Percentiles rank a stretch among this genome's conserved stretches.
Conservation (phyloP, 805 yeast genomes). For the Candida arabinofermentans region DNA sequence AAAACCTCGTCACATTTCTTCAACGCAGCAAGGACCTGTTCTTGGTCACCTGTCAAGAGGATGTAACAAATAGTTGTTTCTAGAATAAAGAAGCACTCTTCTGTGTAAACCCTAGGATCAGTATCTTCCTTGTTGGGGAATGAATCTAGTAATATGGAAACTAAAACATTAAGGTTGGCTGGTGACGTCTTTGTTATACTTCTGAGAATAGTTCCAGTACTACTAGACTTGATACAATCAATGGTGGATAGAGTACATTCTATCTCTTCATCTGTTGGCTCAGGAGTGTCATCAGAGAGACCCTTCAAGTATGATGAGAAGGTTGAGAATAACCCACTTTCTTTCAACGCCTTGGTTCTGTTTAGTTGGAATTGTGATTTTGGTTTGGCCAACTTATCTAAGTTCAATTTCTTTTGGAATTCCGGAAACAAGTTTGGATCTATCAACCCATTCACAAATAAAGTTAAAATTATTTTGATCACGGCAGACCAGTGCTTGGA, state of each 20-base stretch:
- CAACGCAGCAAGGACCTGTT: constrained; percentile 19
- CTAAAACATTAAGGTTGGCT: constrained; percentile 33
- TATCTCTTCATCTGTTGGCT: constrained; percentile 91
- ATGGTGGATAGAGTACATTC: constrained; percentile 78
- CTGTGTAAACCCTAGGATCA: constrained; percentile 23
- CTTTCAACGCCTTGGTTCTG: constrained; percentile 62
- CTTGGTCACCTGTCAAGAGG: constrained; percentile 25
- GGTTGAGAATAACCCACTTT: constrained; percentile 78
- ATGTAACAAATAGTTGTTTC: constrained; percentile 31
- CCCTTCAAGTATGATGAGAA: constrained; percentile 91
- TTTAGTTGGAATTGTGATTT: constrained; percentile 64
- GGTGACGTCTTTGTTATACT: constrained; percentile 38
- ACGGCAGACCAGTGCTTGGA: constrained; percentile 56
- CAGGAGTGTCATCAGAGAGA: constrained; percentile 77
- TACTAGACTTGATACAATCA: constrained; percentile 77
- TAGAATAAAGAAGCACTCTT: constrained; percentile 29
- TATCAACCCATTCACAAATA: constrained; percentile 71
- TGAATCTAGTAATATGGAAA: constrained; percentile 30
- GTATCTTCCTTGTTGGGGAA: constrained; percentile 32
- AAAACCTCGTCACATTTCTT: constrained; percentile 21
- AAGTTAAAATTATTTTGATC: constrained; percentile 52
- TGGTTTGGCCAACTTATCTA: constrained; percentile 55
- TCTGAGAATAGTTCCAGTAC: constrained; percentile 52
- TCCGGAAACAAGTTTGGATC: constrained; percentile 61
- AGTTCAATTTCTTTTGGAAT: constrained; percentile 53